Evolutionary conservation across 495 filamentous ascomycete species (phyloP), one percentile per base, ranked within the genome.

Genomic region (Elasticomyces elasticus): DNA sequence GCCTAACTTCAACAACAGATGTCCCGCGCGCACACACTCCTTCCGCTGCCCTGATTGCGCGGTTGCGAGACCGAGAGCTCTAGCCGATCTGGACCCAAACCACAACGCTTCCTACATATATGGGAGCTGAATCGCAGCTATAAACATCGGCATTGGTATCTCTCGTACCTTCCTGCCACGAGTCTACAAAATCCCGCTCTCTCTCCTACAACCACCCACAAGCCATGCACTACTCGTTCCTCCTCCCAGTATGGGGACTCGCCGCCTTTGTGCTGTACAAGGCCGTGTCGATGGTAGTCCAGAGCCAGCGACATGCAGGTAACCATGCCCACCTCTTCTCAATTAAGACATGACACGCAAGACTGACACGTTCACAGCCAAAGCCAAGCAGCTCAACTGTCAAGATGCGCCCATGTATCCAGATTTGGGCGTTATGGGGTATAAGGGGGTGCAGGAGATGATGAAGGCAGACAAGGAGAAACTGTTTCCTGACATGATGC

Each of bases 371-470:
- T n/a, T 24, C 26, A 33, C 42, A 56, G 55, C 51, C 11, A 40
- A 52, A 22, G 62, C 57, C 2, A 61, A 54, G 22, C 31, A 62
- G 42, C 51, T 63, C 5, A 51, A 52, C 27, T 68, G 66, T 28
- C 51, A 53, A 55, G 40, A 54, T 22, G 31, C 62, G 40, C 26
- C 59, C 1, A 19, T 17, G 24, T 46, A 51, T 22, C 53, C 49
- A 12, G 30, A 49, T 1, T 1, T 20, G 12, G 61, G 57, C 17
- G 47, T 56, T 49, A 37, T 69, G 17, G 64, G 64, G 19, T 50
- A 65, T 38, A 55, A 50, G 0, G 44, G 48, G 26, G 37, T 67
- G 7, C n/a, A 47, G 24, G 20, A 52, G n/a, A 35, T 64, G 19
- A 4, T 51, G 10, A 56, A 45, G 19, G 58, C 64, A 0, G 58